These are phyloP conservation scores for Rhizophora mangle DNA, from an alignment of 345 rosid species.

Conservation along the genomic window DNA sequence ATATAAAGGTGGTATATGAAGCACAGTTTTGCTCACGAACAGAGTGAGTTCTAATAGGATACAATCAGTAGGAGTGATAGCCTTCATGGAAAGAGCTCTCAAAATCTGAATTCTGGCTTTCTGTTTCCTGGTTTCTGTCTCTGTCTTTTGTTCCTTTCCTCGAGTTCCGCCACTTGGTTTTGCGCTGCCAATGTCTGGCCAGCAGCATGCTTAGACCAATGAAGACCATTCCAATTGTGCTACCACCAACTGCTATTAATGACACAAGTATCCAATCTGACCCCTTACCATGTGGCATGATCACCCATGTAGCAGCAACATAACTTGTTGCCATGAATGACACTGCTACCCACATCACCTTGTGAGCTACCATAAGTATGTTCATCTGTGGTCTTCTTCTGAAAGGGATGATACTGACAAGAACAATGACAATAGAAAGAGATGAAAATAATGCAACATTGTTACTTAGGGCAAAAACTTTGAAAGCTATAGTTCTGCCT, in stretches of 20 bases:
- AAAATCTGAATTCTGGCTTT: background rate
- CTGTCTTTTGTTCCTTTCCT: background rate
- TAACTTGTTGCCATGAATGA: conserved; percentile 37
- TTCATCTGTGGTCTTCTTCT: conserved; percentile 13
- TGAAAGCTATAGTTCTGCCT: conserved; percentile 27
- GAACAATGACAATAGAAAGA: conserved; percentile 30
- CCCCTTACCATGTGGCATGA: conserved; percentile 13
- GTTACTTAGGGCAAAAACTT: conserved; percentile 32
- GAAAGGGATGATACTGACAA: conserved; percentile 30
- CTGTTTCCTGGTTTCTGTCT: background rate
- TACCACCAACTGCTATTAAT: conserved; percentile 7
- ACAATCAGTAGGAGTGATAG: conserved; percentile 1
- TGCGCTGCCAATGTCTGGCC: conserved; percentile 13
- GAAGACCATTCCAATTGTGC: conserved; percentile 9
- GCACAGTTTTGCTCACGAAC: too few relatives aligned
- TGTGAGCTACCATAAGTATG: conserved; percentile 24
- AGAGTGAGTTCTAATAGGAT: background rate
- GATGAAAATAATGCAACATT: conserved; percentile 39
- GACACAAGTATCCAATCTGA: conserved; percentile 20
- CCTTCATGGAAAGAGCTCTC: background rate
- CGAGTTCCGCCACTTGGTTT: conserved; percentile 19
- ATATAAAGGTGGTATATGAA: too few relatives aligned
- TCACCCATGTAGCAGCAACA: conserved; percentile 26
- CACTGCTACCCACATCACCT: conserved; percentile 37
- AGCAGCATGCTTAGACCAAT: conserved; percentile 5